Evolutionary conservation across 768 basidiomycete species (phyloP).

Genomic region (Holtermanniella nyarrowii): DNA sequence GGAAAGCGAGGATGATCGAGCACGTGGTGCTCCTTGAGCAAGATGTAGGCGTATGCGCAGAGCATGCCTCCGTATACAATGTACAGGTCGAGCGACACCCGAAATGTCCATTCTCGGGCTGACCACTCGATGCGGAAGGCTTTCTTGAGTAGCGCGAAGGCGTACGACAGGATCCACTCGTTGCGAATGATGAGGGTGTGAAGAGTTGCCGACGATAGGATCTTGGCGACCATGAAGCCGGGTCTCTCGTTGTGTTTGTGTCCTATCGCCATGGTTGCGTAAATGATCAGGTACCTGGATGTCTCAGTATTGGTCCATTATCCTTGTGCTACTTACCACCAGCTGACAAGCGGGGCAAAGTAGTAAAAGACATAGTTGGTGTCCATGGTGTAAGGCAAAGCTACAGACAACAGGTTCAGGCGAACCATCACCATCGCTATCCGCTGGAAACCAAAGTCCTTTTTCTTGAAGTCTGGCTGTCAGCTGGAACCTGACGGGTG

Average conservation of each 20-base stretch:
- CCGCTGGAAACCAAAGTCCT: slow-evolving; percentile 69
- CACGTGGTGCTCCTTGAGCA: slow-evolving; percentile 61
- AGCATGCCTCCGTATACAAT: slow-evolving; percentile 84
- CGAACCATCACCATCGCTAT: slow-evolving; percentile 69
- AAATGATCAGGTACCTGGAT: slow-evolving; percentile 67
- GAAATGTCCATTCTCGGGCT: slow-evolving; percentile 76
- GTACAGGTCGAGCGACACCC: slow-evolving; percentile 77
- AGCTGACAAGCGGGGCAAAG: slow-evolving; percentile 77
- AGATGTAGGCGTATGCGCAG: slow-evolving; percentile 60
- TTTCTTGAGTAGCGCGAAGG: slow-evolving; percentile 57
- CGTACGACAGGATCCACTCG: slow-evolving; percentile 52
- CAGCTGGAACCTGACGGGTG: not conserved
- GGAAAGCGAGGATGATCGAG: slow-evolving; percentile 62
- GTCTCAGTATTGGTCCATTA: not conserved
- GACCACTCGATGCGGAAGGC: slow-evolving; percentile 73
- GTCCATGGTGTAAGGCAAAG: slow-evolving; percentile 81
- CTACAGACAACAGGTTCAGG: slow-evolving; percentile 69
- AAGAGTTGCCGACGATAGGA: slow-evolving; percentile 54
- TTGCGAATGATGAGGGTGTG: slow-evolving; percentile 60
- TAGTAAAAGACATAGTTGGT: slow-evolving; percentile 86
- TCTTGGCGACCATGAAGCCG: slow-evolving; percentile 59
- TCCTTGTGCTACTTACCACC: slow-evolving; percentile 44
- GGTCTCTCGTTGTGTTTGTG: slow-evolving; percentile 62
- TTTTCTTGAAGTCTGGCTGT: slow-evolving; percentile 61
- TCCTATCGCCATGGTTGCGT: slow-evolving; percentile 63